Evolutionary conservation across 73 alveolate species (phyloP), one percentile per base, ranked within the genome.

Genomic region (Symbiodinium natans): DNA sequence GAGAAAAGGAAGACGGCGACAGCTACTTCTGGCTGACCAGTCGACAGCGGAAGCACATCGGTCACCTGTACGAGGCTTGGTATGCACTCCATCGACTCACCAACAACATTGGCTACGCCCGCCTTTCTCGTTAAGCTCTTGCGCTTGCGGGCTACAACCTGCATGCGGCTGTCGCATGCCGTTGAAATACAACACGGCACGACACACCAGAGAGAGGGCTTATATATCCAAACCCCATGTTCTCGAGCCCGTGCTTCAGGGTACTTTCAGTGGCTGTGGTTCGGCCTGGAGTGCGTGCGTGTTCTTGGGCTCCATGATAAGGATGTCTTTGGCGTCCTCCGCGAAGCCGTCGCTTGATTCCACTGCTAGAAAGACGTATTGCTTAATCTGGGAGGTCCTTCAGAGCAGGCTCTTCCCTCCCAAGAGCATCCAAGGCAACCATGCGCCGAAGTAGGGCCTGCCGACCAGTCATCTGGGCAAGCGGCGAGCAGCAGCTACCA

Each of bases 91-190:
- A 59, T 2, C 54, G 10, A 43, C 34, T 43, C 23, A 84, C 74
- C 23, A 36, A 17, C 2, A 29, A 23, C 39, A 63, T 56, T 19
- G 31, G 23, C 83, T 27, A 5, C 15, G 39, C 40, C 83, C 11
- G 84, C 97, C 97, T 90, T 90, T 31, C 71, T 90, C 74, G 33
- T 90, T 52, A 90, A 82, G 88, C 77, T 90, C 68, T 90, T 73
- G 15, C 88, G 74, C 83, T 90, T 90, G 21, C 97, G 97, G 29
- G 97, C 97, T 21, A 90, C 97, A 9, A 90, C 97, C 97, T 90
- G 75, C 13, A 3, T 10, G 71, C 71, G 71, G 71, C 71, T 52
- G n/a, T 15, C 31, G 71, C n/a, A n/a, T n/a, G n/a, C n/a, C n/a
- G n/a, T n/a, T n/a, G n/a, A n/a, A n/a, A n/a, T n/a, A n/a, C n/a